These are phyloP conservation scores for Fusarium sp. DNA, from an alignment of 2,329 filamentous ascomycete species.

Conservation along the genomic window DNA sequence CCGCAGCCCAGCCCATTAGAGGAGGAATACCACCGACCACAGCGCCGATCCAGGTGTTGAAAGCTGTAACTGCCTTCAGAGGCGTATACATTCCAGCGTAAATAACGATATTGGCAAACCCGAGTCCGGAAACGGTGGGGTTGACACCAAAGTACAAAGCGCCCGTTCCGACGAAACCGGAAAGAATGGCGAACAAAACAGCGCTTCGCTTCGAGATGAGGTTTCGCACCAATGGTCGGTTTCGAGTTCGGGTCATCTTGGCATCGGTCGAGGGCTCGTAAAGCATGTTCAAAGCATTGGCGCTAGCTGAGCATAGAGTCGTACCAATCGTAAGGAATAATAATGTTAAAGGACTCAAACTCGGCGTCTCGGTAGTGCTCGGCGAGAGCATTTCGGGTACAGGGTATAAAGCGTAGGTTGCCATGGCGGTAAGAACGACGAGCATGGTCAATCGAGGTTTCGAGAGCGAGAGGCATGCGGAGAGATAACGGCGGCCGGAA, in stretches of 20 bases:
- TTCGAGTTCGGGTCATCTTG: conserved; percentile 92
- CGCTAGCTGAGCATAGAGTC: conserved; percentile 86
- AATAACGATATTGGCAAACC: conserved; percentile 83
- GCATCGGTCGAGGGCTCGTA: conserved; percentile 92
- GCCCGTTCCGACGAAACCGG: conserved; percentile 74
- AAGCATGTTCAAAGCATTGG: conserved; percentile 97
- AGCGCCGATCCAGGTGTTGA: conserved; percentile 96
- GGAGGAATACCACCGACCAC: conserved; percentile 94
- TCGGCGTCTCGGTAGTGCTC: conserved; percentile 74
- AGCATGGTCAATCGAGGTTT: conserved; percentile 94
- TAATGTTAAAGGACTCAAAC: conserved; percentile 89
- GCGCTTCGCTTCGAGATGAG: conserved; percentile 79
- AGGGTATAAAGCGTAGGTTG: conserved; percentile 91
- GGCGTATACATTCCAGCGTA: conserved; percentile 96
- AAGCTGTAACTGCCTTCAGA: conserved; percentile 83
- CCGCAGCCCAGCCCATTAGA: conserved; percentile 97
- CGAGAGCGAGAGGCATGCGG: conserved; percentile 88
- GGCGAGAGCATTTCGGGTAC: conserved; percentile 86
- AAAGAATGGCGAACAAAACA: conserved; percentile 79
- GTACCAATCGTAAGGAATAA: conserved; percentile 93
- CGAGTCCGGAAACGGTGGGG: conserved; percentile 88
- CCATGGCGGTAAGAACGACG: conserved; percentile 89
- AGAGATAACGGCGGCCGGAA: conserved; percentile 73
- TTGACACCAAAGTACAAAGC: conserved; percentile 92
- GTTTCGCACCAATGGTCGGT: conserved; percentile 85